Conservation (phyloP, 306 rosid species). For the Leucaena leucocephala region DNA sequence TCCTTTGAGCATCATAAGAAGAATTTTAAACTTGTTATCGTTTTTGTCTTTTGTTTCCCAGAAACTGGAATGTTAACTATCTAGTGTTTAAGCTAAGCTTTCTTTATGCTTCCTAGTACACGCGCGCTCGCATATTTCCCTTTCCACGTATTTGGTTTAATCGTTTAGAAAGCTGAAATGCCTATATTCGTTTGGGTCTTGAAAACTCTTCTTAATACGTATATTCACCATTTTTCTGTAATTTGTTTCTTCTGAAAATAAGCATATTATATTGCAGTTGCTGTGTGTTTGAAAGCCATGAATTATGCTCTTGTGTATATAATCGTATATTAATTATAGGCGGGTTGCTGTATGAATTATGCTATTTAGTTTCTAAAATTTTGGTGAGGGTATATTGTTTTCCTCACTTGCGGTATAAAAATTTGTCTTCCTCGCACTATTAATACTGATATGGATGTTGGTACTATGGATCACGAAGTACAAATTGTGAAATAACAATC, state of each 20-base stretch:
- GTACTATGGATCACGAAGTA: background rate
- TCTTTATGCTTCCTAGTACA: no score
- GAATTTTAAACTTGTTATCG: background rate
- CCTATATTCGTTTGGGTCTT: background rate
- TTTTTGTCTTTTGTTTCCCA: background rate
- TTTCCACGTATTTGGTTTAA: background rate
- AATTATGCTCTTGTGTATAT: background rate
- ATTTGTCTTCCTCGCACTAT: background rate
- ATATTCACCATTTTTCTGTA: background rate
- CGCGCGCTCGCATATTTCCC: background rate
- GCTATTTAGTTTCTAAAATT: background rate
- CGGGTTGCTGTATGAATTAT: background rate
- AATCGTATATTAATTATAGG: no score
- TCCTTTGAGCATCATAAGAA: background rate
- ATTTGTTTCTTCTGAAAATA: constrained; percentile 14
- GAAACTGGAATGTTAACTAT: no score
- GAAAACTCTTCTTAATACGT: background rate
- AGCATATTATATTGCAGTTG: background rate
- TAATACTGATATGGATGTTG: background rate
- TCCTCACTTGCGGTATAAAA: background rate
- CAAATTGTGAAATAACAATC: background rate
- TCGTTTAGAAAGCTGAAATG: background rate
- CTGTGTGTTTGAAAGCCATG: background rate
- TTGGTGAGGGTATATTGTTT: background rate
- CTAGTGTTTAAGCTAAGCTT: no score